phyloP scores from a whole-genome alignment of 2,329 filamentous ascomycete genomes.

The Gliomastix tumulicola region DNA sequence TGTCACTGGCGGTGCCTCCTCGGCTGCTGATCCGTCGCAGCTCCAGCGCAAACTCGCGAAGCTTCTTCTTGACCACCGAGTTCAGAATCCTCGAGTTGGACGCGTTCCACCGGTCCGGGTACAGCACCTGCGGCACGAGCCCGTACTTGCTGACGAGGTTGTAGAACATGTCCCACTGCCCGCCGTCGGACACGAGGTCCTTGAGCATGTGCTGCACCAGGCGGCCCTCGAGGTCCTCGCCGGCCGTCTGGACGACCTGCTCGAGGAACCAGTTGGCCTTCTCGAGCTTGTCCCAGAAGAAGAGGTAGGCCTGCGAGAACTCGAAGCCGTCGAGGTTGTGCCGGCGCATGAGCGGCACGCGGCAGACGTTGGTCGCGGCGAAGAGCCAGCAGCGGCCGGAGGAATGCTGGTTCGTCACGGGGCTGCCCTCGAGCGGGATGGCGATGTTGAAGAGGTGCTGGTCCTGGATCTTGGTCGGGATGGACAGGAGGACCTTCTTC shows the following conservation, averaged over 20 bases:
- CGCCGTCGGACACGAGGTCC: conserved; percentile 70
- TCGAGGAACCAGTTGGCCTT: conserved; percentile 88
- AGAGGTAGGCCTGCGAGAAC: conserved; percentile 81
- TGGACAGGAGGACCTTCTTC: conserved; percentile 57
- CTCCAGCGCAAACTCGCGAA: conserved; percentile 75
- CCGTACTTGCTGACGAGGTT: conserved; percentile 85
- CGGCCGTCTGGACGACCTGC: conserved; percentile 68
- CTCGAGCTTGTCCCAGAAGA: conserved; percentile 92
- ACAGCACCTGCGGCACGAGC: conserved; percentile 73
- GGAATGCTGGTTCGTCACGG: conserved; percentile 77
- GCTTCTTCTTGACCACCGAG: conserved; percentile 70
- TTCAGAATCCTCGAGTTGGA: conserved; percentile 65
- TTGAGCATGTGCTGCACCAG: conserved; percentile 64
- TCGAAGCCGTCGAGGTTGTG: conserved; percentile 74
- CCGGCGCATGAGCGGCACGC: conserved; percentile 79
- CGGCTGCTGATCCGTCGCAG: conserved; percentile 38
- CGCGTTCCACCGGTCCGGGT: conserved; percentile 78
- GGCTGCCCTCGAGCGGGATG: conserved; percentile 74
- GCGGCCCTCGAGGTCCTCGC: conserved; percentile 63
- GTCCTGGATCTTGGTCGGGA: conserved; percentile 56
- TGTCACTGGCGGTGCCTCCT: conserved; percentile 6
- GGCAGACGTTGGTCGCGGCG: conserved; percentile 84
- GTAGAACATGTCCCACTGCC: conserved; percentile 88
- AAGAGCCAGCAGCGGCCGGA: conserved; percentile 91
- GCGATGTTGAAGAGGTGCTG: conserved; percentile 78